phyloP scores from a whole-genome alignment of 768 basidiomycete species.

The Calocera viscosa region DNA sequence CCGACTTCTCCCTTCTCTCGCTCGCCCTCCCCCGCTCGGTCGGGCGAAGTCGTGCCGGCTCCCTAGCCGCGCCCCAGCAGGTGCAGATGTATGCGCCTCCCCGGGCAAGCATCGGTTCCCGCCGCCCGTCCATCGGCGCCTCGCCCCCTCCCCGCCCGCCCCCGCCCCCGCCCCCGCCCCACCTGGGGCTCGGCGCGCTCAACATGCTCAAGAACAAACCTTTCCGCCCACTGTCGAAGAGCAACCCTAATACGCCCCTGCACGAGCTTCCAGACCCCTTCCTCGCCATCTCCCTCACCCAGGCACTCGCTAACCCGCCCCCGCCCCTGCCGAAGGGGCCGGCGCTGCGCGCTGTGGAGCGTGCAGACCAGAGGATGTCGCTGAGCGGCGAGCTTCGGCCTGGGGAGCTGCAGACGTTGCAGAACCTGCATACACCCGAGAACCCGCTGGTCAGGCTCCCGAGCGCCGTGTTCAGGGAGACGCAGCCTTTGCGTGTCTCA shows the following conservation, averaged over 20 bases:
- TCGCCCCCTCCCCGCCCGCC: not conserved
- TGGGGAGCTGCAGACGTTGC: not conserved
- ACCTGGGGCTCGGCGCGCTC: not conserved
- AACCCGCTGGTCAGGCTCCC: not conserved
- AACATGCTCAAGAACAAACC: not conserved
- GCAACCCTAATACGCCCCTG: not conserved
- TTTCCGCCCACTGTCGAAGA: not conserved
- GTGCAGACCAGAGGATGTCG: not conserved
- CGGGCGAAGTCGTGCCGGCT: not conserved
- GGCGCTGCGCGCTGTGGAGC: not conserved
- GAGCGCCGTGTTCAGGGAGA: not conserved
- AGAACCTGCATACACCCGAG: not conserved
- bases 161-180: not conserved
- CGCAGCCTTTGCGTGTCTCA: not conserved
- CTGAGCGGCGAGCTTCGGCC: not conserved
- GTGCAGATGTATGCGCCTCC: conserved; percentile 3
- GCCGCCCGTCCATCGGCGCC: not conserved
- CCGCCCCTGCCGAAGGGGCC: not conserved
- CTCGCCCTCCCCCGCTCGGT: not conserved
- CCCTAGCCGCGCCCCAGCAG: not conserved
- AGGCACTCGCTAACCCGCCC: not conserved
- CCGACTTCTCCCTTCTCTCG: not conserved
- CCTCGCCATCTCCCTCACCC: not conserved
- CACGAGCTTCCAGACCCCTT: not conserved
- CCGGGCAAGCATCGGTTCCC: not conserved